Evolutionary conservation across 1,139 yeast species (phyloP), one percentile per base, ranked within the genome.

Genomic region (Nakaseomyces uthaithaninus): DNA sequence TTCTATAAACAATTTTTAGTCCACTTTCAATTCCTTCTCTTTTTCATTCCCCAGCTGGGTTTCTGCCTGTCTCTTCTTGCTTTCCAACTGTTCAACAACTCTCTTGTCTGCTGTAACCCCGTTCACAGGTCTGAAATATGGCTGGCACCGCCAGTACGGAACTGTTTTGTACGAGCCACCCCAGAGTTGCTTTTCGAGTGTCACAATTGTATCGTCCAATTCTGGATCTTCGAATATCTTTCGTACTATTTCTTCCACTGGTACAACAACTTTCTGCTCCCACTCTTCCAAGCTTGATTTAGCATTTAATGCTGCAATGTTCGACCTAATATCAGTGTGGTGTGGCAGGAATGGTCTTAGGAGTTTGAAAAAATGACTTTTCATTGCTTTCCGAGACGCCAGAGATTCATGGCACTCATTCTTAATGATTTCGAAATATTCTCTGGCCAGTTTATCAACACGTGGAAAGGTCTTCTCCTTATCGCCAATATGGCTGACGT

Each of bases 121-220:
- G 57, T 84, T 72, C 1, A 85, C 94, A 7, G 80, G 77, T 49
- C 98, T 72, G 67, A 93, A 87, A 59, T 85, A 84, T 1, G 98
- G 98, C 63, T 91, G 98, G 49, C 95, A 79, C 52, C 98, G 72
- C 97, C 98, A 91, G 61, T 82, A 89, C 2, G 98, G 98, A n/a
- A 91, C 75, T 5, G 71, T 72, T 58, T 77, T 77, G 60, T 91
- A 91, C 15, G 70, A 53, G 1, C 94, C 95, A 39, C 95, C 94
- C 87, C 94, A 82, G 25, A 64, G 60, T 55, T 81, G 78, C 2
- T 58, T 35, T 18, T 68, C 73, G 0, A 89, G 86, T 12, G 66
- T 68, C 0, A 63, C 64, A 0, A 81, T 69, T 1, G 60, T 63
- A 52, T 84, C 94, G 14, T 72, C 72, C 9, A 66, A 66, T 37